These are phyloP conservation scores for Backusella tuberculispora DNA, from an alignment of 192 early-diverging fungal genomes.

Conservation along the genomic window DNA sequence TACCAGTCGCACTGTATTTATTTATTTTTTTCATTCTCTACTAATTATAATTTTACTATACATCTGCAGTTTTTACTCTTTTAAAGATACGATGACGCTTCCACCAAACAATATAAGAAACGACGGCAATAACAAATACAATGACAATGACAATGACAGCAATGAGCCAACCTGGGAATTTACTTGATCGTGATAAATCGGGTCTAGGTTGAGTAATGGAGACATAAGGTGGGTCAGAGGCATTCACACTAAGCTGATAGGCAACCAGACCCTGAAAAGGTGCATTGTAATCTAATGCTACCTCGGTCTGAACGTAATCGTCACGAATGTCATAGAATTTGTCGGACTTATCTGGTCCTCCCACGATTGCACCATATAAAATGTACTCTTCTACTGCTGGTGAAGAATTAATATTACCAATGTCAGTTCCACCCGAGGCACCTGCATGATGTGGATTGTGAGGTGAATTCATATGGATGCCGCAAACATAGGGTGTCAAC, in stretches of 20 bases:
- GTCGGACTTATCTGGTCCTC: slow-evolving; percentile 59
- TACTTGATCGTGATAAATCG: slow-evolving; percentile 33
- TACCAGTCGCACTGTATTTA: not conserved
- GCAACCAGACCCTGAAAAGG: slow-evolving; percentile 57
- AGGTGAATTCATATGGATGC: slow-evolving; percentile 62
- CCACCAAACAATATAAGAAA: slow-evolving; percentile 16
- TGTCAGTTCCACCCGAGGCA: slow-evolving; percentile 56
- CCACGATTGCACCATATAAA: slow-evolving; percentile 62
- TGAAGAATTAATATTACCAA: slow-evolving; percentile 39
- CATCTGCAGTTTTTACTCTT: not conserved
- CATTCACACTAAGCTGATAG: slow-evolving; percentile 49
- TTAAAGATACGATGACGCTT: slow-evolving; percentile 22
- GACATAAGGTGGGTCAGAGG: slow-evolving; percentile 53
- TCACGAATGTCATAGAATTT: slow-evolving; percentile 50
- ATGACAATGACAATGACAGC: slow-evolving; percentile 53
- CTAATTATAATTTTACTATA: not conserved
- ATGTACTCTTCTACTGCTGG: slow-evolving; percentile 44
- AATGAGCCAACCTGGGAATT: slow-evolving; percentile 50
- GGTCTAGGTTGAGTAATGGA: slow-evolving; percentile 51
- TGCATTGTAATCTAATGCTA: slow-evolving; percentile 60
- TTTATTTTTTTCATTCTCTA: not conserved
- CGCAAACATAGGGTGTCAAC: slow-evolving; percentile 58
- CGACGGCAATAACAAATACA: slow-evolving; percentile 38
- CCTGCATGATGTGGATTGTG: slow-evolving; percentile 61
- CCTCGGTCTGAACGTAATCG: slow-evolving; percentile 56